Conservation (phyloP, 2,329 filamentous ascomycete species). For the Parafenestella ontariensis region DNA sequence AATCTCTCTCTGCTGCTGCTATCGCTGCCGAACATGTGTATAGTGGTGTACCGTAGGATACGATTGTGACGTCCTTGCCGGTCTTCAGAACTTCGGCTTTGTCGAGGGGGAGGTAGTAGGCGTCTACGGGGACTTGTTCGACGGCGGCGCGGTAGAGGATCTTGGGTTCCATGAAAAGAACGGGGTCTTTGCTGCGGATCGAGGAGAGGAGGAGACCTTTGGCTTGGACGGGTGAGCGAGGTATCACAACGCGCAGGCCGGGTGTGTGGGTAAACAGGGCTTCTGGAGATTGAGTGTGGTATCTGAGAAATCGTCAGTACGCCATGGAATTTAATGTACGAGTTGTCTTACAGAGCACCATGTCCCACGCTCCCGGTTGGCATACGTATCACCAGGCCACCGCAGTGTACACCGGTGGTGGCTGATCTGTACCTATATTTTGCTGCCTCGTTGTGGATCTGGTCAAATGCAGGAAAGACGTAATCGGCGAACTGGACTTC, state of each 20-base stretch:
- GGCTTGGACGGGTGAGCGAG: slow-evolving; percentile 83
- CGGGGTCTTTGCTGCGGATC: slow-evolving; percentile 78
- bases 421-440: slow-evolving; percentile 83
- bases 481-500: slow-evolving; percentile 98
- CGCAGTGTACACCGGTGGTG: slow-evolving; percentile 61
- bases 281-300: slow-evolving; percentile 91
- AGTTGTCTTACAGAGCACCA: slow-evolving; percentile 68
- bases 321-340: not conserved
- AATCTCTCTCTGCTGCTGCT: slow-evolving; percentile 74
- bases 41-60: slow-evolving; percentile 89
- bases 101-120: slow-evolving; percentile 83
- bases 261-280: slow-evolving; percentile 87
- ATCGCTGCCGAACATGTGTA: slow-evolving; percentile 84
- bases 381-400: slow-evolving; percentile 88
- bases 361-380: slow-evolving; percentile 89
- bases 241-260: slow-evolving; percentile 83
- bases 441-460: slow-evolving; percentile 91
- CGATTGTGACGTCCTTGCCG: slow-evolving; percentile 80
- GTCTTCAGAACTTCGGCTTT: slow-evolving; percentile 85
- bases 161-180: slow-evolving; percentile 94
- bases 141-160: slow-evolving; percentile 90
- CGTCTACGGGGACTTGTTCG: slow-evolving; percentile 82
- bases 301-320: slow-evolving; percentile 49
- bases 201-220: slow-evolving; percentile 86
- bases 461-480: slow-evolving; percentile 90